These are phyloP conservation scores for Oryza longistaminata DNA, from an alignment of 176 grass and related monocot species.

Conservation along the genomic window DNA sequence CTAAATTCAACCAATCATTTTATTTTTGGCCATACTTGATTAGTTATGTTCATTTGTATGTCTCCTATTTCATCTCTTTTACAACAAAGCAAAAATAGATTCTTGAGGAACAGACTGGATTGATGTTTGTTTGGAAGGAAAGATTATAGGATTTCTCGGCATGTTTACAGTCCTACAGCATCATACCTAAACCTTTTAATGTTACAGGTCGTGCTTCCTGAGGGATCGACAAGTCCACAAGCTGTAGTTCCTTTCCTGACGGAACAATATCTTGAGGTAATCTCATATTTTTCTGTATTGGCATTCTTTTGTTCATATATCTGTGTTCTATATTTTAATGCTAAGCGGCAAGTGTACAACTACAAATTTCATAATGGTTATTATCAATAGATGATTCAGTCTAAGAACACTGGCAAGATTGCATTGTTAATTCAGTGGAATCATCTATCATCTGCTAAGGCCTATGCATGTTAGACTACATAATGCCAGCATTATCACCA, in stretches of 20 bases:
- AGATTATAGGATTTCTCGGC: background rate
- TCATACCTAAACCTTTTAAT: conserved; percentile 10
- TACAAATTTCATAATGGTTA: background rate
- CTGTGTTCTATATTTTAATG: background rate
- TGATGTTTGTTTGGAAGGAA: background rate
- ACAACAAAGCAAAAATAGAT: background rate
- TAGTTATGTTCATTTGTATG: conserved; percentile 21
- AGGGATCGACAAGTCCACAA: conserved; percentile 69
- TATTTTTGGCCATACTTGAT: background rate
- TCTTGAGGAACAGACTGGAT: conserved; percentile 5
- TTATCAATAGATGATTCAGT: background rate
- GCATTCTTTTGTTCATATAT: background rate
- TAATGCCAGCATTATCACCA: background rate
- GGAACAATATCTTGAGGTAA: conserved; percentile 67
- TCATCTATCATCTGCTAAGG: background rate
- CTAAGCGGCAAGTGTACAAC: background rate
- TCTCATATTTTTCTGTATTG: conserved; percentile 24
- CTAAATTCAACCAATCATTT: background rate
- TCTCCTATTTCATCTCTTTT: background rate
- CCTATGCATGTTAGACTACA: background rate
- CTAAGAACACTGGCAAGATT: background rate
- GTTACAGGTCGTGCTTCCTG: conserved; percentile 68
- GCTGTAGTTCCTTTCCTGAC: conserved; percentile 62
- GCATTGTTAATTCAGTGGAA: conserved; percentile 9
- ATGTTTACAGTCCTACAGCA: conserved; percentile 21